Conservation (phyloP, 1,284 basidiomycete genomes). For the Heterobasidion irregulare region DNA sequence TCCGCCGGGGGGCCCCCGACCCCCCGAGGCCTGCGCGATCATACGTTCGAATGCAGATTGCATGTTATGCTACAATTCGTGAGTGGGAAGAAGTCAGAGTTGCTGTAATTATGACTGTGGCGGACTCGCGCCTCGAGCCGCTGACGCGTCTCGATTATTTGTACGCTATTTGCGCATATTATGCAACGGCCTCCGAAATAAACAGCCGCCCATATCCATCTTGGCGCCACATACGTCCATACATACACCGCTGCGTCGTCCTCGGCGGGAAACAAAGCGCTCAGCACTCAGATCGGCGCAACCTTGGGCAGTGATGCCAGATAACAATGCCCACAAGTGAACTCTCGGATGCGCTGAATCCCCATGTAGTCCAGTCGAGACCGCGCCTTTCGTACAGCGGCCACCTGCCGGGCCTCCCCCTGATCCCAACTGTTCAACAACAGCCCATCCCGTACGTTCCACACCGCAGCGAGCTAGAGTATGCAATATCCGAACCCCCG, state of each 20-base stretch:
- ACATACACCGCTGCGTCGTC: too few species aligned
- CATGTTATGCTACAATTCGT: conserved; percentile 24
- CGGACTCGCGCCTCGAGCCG: neutral
- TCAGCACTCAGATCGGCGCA: too few species aligned
- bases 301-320: too few species aligned
- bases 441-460: conserved; percentile 28
- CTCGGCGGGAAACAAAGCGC: too few species aligned
- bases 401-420: conserved; percentile 11
- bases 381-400: conserved; percentile 20
- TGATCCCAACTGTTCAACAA: neutral
- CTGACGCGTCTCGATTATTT: neutral
- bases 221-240: neutral
- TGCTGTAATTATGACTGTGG: neutral
- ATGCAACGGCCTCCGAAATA: neutral
- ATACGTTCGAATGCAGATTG: conserved; percentile 47
- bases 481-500: conserved; percentile 42
- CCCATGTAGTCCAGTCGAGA: conserved; percentile 37
- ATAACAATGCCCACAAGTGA: conserved; percentile 47
- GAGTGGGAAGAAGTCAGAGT: neutral
- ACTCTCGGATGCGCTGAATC: conserved; percentile 70
- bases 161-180: neutral
- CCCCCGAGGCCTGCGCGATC: conserved; percentile 40
- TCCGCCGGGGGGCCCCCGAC: conserved; percentile 22
- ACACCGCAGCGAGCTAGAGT: conserved; percentile 52
- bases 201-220: neutral